Conservation (phyloP, 140 eudicot genomes). For the Erigeron philadelphicus region DNA sequence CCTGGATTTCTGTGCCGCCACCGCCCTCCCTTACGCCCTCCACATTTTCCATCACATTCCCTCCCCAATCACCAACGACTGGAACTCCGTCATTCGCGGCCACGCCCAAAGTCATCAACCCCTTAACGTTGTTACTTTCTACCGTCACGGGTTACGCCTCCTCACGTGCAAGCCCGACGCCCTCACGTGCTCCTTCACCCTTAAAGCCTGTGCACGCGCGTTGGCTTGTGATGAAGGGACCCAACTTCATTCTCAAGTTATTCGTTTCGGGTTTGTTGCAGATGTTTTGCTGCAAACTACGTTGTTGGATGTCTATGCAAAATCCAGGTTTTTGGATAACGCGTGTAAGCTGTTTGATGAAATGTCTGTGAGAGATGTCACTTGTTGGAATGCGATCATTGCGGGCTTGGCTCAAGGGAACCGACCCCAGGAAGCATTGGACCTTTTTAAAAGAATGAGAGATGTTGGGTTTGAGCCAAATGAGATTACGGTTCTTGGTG, state of each 20-base stretch:
- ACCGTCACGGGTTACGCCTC: slow-evolving; percentile 46
- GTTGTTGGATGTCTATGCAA: slow-evolving; percentile 58
- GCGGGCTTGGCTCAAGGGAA: slow-evolving; percentile 83
- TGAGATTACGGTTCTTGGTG: slow-evolving; percentile 72
- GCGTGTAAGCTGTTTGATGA: slow-evolving; percentile 61
- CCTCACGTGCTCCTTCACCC: slow-evolving; percentile 78
- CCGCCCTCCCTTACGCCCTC: slow-evolving; percentile 52
- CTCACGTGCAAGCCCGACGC: slow-evolving; percentile 66
- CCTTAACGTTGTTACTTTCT: slow-evolving; percentile 39
- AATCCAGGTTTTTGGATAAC: slow-evolving; percentile 41
- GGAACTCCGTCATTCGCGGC: slow-evolving; percentile 92
- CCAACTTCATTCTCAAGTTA: slow-evolving; percentile 57
- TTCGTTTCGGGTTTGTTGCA: slow-evolving; percentile 39
- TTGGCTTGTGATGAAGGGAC: slow-evolving; percentile 39
- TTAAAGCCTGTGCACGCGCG: slow-evolving; percentile 81
- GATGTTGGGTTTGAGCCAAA: slow-evolving; percentile 41
- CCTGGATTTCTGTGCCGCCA: slow-evolving; percentile 62
- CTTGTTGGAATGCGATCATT: slow-evolving; percentile 77
- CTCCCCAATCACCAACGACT: slow-evolving; percentile 62
- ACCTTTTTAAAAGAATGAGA: slow-evolving; percentile 48
- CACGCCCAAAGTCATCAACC: slow-evolving; percentile 53
- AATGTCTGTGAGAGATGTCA: slow-evolving; percentile 62
- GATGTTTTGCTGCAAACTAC: slow-evolving; percentile 70
- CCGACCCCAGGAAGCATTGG: slow-evolving; percentile 53
- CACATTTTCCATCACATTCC: slow-evolving; percentile 41